Percentiles rank a stretch among this genome's conserved stretches.
These are phyloP conservation scores for Aspergillus aculeatinus DNA, from an alignment of 2,329 filamentous ascomycete species.

Conservation along the genomic window DNA sequence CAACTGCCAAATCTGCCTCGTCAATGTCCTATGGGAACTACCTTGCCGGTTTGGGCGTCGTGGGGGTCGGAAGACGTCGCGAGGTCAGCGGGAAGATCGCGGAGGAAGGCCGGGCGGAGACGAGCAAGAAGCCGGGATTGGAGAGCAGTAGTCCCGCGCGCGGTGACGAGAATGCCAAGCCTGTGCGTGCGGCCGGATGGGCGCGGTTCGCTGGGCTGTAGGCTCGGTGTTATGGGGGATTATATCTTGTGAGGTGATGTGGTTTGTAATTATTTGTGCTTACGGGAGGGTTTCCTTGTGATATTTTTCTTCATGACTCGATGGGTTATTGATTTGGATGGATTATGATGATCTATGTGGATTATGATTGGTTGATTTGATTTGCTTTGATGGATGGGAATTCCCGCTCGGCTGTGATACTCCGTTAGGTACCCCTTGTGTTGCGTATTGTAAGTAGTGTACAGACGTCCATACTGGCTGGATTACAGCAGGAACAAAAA, in stretches of 20 bases:
- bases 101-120: constrained; percentile 45
- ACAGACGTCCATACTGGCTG: not conserved
- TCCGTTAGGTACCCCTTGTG: constrained; percentile 7
- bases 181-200: constrained; percentile 45
- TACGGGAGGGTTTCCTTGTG: not conserved
- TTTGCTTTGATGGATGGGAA: not conserved
- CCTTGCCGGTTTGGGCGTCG: constrained; percentile 45
- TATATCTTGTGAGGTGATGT: not conserved
- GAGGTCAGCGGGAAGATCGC: constrained; percentile 50
- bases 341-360: constrained; percentile 7
- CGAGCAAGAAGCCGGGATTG: constrained; percentile 13
- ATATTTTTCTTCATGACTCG: not conserved
- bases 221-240: not conserved
- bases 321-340: not conserved
- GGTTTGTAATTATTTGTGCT: constrained; percentile 1
- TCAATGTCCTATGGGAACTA: constrained; percentile 42
- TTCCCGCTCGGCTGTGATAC: constrained; percentile 8
- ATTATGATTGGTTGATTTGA: not conserved
- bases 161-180: constrained; percentile 13
- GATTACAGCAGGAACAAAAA: not conserved
- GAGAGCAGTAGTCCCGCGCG: not conserved
- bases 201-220: constrained; percentile 47
- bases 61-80: constrained; percentile 47
- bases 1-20: constrained; percentile 29
- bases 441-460: not conserved